phyloP scores from a whole-genome alignment of 805 yeast genomes.

The Wickerhamiella domercqiae region DNA sequence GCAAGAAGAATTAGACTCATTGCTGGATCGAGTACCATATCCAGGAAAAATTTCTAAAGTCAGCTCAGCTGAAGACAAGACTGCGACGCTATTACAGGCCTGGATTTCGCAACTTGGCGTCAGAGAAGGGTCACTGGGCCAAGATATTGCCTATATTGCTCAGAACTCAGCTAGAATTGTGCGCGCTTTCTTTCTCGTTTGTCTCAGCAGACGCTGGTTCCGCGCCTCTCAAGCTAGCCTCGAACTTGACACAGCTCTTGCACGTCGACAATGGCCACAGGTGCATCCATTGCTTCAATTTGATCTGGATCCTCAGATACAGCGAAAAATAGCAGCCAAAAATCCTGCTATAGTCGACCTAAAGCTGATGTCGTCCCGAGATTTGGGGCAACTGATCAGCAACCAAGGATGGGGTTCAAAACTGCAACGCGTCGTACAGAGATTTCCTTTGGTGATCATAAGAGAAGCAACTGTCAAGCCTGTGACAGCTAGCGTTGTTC shows the following conservation, averaged over 20 bases:
- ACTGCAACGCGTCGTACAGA: constrained; percentile 42
- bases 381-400: constrained; percentile 81
- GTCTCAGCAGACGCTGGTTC: constrained; percentile 88
- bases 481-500: constrained; percentile 69
- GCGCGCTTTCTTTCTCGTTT: constrained; percentile 76
- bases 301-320: constrained; percentile 28
- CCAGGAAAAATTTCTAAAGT: constrained; percentile 4
- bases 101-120: constrained; percentile 63
- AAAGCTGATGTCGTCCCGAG: constrained; percentile 56
- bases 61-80: constrained; percentile 45
- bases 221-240: constrained; percentile 55
- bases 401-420: constrained; percentile 58
- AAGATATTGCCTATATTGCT: constrained; percentile 87
- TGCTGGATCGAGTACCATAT: constrained; percentile 32
- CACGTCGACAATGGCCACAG: constrained; percentile 72
- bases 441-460: constrained; percentile 55
- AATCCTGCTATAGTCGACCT: constrained; percentile 40
- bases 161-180: constrained; percentile 90
- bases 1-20: constrained; percentile 46
- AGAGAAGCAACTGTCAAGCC: constrained; percentile 78
- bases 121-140: constrained; percentile 63
- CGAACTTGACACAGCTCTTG: constrained; percentile 74
- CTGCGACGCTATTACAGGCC: constrained; percentile 76
- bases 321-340: constrained; percentile 45
- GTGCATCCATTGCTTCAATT: constrained; percentile 77